Conservation (phyloP, 441 rosid genomes). For the Populus hybrid region DNA sequence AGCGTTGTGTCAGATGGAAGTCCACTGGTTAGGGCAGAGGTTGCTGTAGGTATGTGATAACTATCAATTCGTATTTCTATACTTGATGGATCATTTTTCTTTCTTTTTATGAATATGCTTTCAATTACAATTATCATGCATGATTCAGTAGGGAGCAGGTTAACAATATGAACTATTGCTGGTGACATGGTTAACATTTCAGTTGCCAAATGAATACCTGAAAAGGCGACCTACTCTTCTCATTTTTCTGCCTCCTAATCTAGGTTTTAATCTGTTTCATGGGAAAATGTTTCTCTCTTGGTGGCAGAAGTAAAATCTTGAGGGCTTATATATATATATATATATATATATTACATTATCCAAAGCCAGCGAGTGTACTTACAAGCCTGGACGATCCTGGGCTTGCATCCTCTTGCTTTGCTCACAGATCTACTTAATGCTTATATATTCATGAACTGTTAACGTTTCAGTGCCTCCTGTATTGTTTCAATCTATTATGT, state of each 20-base stretch:
- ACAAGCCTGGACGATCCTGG: neutral
- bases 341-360: neutral
- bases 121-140: neutral
- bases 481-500: too few relatives aligned
- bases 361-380: neutral
- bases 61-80: slow-evolving; percentile 15
- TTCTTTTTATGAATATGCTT: neutral
- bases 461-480: neutral
- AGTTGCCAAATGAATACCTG: neutral
- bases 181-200: too few relatives aligned
- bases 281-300: neutral
- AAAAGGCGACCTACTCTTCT: neutral
- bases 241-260: neutral
- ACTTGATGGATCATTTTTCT: neutral
- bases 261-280: neutral
- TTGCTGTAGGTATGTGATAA: slow-evolving; percentile 76
- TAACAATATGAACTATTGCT: too few relatives aligned
- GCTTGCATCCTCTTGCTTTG: neutral
- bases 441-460: neutral
- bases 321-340: neutral
- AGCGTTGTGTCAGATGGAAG: slow-evolving; percentile 91
- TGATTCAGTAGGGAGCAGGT: neutral
- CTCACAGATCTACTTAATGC: neutral
- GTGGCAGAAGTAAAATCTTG: neutral
- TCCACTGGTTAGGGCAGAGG: slow-evolving; percentile 98